These are phyloP conservation scores for Phytophthora parvispora DNA, from an alignment of 352 stramenopile species.

Conservation along the genomic window DNA sequence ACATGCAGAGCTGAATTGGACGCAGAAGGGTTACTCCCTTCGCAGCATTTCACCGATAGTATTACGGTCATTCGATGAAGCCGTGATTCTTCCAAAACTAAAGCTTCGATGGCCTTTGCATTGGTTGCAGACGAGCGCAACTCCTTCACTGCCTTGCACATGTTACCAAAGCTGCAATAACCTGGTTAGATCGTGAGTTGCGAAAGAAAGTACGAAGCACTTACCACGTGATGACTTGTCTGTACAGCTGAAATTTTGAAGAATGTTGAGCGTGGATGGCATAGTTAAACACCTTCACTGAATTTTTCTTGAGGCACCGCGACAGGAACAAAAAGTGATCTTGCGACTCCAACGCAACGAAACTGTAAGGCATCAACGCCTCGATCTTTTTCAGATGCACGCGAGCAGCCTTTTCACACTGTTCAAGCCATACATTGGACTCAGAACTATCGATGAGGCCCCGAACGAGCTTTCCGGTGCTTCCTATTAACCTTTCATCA, in stretches of 20 bases:
- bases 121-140: slow-evolving; percentile 19
- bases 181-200: slow-evolving; percentile 18
- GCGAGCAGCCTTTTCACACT: slow-evolving; percentile 44
- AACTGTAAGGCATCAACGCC: slow-evolving; percentile 21
- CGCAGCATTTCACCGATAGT: slow-evolving; percentile 29
- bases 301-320: slow-evolving; percentile 55
- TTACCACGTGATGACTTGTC: slow-evolving; percentile 55
- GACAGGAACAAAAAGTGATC: slow-evolving; percentile 41
- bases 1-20: slow-evolving; percentile 7
- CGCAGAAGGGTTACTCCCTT: neutral
- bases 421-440: slow-evolving; percentile 13
- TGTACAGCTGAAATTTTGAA: slow-evolving; percentile 31
- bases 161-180: slow-evolving; percentile 39
- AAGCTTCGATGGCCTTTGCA: slow-evolving; percentile 23
- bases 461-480: slow-evolving; percentile 23
- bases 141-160: slow-evolving; percentile 31
- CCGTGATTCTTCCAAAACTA: slow-evolving; percentile 54
- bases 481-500: slow-evolving; percentile 17
- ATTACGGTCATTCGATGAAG: slow-evolving; percentile 55
- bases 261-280: slow-evolving; percentile 31
- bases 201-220: neutral
- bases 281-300: slow-evolving; percentile 56
- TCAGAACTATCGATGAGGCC: slow-evolving; percentile 28
- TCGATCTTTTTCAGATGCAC: slow-evolving; percentile 53
- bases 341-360: slow-evolving; percentile 6